These are phyloP conservation scores for Dioscorea alata DNA, from an alignment of 106 monocot genomes.

Conservation along the genomic window DNA sequence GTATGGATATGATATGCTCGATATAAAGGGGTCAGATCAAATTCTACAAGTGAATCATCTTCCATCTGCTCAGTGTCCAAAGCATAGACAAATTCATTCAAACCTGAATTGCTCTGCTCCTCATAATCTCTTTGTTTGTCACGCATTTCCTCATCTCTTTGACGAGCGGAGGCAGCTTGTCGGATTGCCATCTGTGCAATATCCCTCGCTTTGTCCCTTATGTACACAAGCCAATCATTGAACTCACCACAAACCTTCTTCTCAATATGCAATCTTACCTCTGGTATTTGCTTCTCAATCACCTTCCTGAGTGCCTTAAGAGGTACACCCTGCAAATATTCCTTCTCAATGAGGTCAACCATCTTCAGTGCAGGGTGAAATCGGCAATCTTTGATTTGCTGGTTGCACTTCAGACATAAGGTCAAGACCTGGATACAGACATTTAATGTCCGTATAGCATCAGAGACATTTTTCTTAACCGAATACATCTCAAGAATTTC, in stretches of 20 bases:
- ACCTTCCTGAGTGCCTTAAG: conserved; percentile 2
- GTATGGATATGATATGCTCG: conserved; percentile 15
- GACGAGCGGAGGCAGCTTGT: conserved; percentile 13
- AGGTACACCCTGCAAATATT: conserved; percentile 9
- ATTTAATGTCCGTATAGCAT: conserved; percentile 10
- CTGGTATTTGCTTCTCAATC: conserved; percentile 11
- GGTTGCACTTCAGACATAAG: conserved; percentile 20
- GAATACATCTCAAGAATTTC: conserved; percentile 21
- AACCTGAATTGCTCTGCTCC: conserved; percentile 12
- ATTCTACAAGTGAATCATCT: not conserved
- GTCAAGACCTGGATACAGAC: conserved; percentile 11
- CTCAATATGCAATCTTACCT: conserved; percentile 14
- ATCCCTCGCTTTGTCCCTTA: conserved; percentile 13
- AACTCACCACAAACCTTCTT: conserved; percentile 10
- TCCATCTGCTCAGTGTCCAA: conserved; percentile 10
- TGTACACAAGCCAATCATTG: conserved; percentile 24
- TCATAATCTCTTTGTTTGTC: conserved; percentile 13
- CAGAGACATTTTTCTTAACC: conserved; percentile 12
- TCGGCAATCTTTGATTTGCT: not conserved
- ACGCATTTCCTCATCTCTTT: conserved; percentile 15
- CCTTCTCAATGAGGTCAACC: conserved; percentile 12
- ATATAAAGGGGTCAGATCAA: conserved; percentile 13
- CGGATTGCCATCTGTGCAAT: conserved; percentile 13
- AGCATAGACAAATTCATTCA: conserved; percentile 1
- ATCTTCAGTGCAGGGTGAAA: conserved; percentile 15